A percentile compares a stretch with the other conserved stretches of the same genome.
phyloP scores from a whole-genome alignment of 2,329 filamentous ascomycete species.

The Fusarium sp. region DNA sequence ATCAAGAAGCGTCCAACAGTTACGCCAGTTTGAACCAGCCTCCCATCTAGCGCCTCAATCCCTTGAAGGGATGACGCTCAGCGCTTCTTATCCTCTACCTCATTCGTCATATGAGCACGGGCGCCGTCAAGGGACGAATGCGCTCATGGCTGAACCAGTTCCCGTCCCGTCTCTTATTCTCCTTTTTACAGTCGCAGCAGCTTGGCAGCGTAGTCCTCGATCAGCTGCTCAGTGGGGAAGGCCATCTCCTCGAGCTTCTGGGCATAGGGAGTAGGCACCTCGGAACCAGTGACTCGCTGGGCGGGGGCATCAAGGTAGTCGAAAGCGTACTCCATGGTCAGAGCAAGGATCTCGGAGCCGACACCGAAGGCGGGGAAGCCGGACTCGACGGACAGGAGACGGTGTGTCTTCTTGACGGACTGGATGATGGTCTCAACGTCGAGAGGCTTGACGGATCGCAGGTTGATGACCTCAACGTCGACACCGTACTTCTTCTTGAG shows the following conservation, averaged over 20 bases:
- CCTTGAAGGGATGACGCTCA: constrained; percentile 28
- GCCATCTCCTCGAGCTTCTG: constrained; percentile 92
- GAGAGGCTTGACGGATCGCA: constrained; percentile 96
- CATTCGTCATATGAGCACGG: constrained; percentile 16
- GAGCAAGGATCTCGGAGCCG: constrained; percentile 89
- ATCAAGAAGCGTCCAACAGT: constrained; percentile 48
- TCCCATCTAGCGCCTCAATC: constrained; percentile 28
- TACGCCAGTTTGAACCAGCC: constrained; percentile 40
- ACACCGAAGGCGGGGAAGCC: constrained; percentile 97
- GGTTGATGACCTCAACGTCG: constrained; percentile 96
- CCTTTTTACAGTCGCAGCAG: constrained; percentile 77
- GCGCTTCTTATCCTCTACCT: constrained; percentile 29
- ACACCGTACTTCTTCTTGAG: constrained; percentile 97
- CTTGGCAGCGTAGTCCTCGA: constrained; percentile 90
- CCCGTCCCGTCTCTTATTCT: constrained; percentile 20
- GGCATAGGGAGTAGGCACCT: constrained; percentile 97
- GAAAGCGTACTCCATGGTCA: constrained; percentile 97
- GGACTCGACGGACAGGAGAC: constrained; percentile 91
- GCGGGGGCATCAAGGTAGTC: constrained; percentile 97
- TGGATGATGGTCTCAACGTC: constrained; percentile 96
- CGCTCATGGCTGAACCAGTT: constrained; percentile 24
- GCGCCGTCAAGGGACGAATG: constrained; percentile 19
- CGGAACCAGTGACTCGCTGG: constrained; percentile 93
- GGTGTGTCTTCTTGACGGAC: constrained; percentile 98
- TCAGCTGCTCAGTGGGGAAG: constrained; percentile 91